These are phyloP conservation scores for Thuja plicata DNA, from an alignment of 83 land plant genomes.

Conservation along the genomic window DNA sequence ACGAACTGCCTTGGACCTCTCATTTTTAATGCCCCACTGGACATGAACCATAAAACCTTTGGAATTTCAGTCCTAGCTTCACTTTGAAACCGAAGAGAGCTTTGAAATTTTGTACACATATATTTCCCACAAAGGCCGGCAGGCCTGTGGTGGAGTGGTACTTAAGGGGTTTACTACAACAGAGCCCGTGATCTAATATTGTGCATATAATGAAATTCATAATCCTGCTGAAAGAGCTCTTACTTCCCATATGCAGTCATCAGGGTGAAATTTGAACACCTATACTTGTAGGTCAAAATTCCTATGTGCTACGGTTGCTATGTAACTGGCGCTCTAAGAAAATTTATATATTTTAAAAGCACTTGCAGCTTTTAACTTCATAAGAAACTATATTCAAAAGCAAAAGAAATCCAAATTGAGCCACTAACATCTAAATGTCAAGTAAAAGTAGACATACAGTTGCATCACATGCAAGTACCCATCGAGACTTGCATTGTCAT, in stretches of 20 bases:
- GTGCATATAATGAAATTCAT: no score
- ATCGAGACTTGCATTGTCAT: conserved; percentile 21
- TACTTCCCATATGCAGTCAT: background rate
- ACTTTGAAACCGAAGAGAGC: background rate
- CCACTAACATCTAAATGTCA: background rate
- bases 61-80: background rate
- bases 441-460: conserved; percentile 36
- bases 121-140: background rate
- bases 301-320: background rate
- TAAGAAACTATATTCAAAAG: background rate
- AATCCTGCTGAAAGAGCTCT: no score
- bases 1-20: background rate
- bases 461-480: conserved; percentile 47
- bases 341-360: background rate
- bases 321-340: background rate
- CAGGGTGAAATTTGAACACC: background rate
- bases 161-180: no score
- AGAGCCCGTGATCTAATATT: no score
- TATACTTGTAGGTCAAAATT: background rate
- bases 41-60: background rate
- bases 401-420: background rate
- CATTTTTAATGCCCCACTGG: background rate
- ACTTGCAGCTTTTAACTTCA: background rate
- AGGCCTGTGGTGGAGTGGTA: background rate
- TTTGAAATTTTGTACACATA: background rate